Evolutionary conservation across 805 yeast species (phyloP), one percentile per base, ranked within the genome.

Genomic region (Cyberlindnera mycetangii): DNA sequence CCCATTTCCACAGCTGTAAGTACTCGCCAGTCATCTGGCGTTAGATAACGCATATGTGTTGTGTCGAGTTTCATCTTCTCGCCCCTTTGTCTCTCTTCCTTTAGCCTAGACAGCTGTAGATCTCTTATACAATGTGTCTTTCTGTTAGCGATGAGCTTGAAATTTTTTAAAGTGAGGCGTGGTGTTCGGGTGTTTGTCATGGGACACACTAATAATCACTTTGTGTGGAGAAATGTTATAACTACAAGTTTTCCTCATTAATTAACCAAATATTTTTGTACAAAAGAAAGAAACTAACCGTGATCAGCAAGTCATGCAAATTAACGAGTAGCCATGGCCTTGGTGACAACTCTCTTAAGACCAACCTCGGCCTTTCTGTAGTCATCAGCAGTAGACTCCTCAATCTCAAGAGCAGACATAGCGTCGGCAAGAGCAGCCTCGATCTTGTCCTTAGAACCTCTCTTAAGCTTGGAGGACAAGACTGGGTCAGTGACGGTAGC

Each of bases 281-380:
- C 45, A 50, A 44, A 35, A 31, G 19, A 34, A 40, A 37, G 34
- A 33, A 44, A 46, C 42, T 47, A 39, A 46, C 46, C 47, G 39
- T 38, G 34, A 22, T 32, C 44, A 45, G 45, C 43, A 38, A 44
- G 49, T 45, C 44, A 49, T 49, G 50, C 45, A 44, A 39, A 39
- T 44, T 85, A 86, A 82, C 97, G 97, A 74, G 97, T 81, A 65
- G 97, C 86, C 89, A 90, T 87, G 73, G 97, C 97, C 82, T 89
- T 92, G 81, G 97, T 92, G 72, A 92, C 97, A 69, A 92, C 97
- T 77, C 99, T 88, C 89, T 93, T 93, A 74, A 93, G 87, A 74
- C 89, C 84, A 72, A 93, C 89, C 83, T 93, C 98, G 69, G 99
- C 98, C 85, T 89, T 93, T 85, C 98, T 88, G 80, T 78, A 83